Evolutionary conservation across 257 asterid genomes (phyloP).

Genomic region (Galeopsis tetrahit): DNA sequence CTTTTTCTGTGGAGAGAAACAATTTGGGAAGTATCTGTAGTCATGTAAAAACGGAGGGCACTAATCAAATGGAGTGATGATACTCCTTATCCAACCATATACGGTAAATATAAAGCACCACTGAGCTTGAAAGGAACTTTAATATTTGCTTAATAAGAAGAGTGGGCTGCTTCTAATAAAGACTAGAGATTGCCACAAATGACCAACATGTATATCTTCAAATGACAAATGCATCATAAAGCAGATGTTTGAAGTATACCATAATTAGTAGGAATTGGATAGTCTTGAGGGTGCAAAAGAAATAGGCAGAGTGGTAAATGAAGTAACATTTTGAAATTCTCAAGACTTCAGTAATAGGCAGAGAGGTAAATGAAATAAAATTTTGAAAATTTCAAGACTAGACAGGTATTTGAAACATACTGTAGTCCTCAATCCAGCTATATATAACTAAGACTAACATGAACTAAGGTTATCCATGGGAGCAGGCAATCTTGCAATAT

Average conservation of each 20-base stretch:
- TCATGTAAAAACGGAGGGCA: slow-evolving; percentile 37
- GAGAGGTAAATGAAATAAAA: slow-evolving; percentile 5
- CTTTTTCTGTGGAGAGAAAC: slow-evolving; percentile 51
- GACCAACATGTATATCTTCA: slow-evolving; percentile 16
- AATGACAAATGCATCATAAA: slow-evolving; percentile 17
- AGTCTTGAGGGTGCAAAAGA: slow-evolving; percentile 22
- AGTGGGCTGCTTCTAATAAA: slow-evolving; percentile 15
- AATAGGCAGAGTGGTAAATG: slow-evolving; percentile 13
- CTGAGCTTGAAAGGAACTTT: slow-evolving; percentile 14
- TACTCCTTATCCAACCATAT: slow-evolving; percentile 14
- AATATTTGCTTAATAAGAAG: slow-evolving; percentile 16
- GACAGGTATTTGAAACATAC: background rate
- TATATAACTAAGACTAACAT: slow-evolving; percentile 10
- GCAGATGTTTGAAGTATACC: slow-evolving; percentile 19
- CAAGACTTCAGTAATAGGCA: slow-evolving; percentile 2
- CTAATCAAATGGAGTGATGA: slow-evolving; percentile 32
- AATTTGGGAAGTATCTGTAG: slow-evolving; percentile 58
- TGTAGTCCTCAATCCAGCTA: slow-evolving; percentile 9
- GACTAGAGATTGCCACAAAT: slow-evolving; percentile 21
- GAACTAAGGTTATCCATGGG: background rate
- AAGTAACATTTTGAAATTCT: slow-evolving; percentile 13
- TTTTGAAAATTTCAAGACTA: slow-evolving; percentile 15
- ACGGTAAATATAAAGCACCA: slow-evolving; percentile 24
- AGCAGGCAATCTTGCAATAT: background rate
- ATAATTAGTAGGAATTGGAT: background rate